These are phyloP conservation scores for Sporothrix euskadiensis DNA, from an alignment of 2,329 filamentous ascomycete genomes.

Conservation along the genomic window DNA sequence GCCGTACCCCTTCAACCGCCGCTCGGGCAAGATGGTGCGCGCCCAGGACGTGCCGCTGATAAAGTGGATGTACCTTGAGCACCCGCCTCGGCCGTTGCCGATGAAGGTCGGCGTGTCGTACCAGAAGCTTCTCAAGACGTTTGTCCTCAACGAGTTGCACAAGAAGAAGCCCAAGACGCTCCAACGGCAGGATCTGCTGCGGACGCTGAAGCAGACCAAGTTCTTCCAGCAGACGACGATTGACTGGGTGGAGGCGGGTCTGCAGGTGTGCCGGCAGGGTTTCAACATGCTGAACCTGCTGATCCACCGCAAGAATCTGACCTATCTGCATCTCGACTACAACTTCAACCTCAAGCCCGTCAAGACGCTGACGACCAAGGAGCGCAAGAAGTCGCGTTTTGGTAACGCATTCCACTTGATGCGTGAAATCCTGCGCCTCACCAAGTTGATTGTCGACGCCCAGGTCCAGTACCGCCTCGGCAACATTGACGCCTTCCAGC, in stretches of 20 bases:
- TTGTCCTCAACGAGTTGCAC: conserved; percentile 93
- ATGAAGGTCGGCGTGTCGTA: conserved; percentile 98
- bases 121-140: conserved; percentile 95
- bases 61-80: conserved; percentile 98
- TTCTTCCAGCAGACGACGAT: conserved; percentile 99
- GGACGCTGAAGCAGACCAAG: conserved; percentile 90
- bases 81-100: conserved; percentile 81
- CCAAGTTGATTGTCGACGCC: conserved; percentile 96
- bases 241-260: conserved; percentile 97
- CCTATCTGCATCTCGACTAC: conserved; percentile 97
- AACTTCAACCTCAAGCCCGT: conserved; percentile 99
- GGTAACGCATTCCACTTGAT: conserved; percentile 99
- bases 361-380: conserved; percentile 97
- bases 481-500: conserved; percentile 98
- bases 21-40: conserved; percentile 93
- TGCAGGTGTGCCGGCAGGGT: conserved; percentile 96
- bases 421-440: conserved; percentile 93
- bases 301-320: conserved; percentile 97
- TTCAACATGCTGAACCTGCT: conserved; percentile 99
- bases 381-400: conserved; percentile 98
- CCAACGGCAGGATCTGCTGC: conserved; percentile 88
- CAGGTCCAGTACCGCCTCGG: conserved; percentile 97
- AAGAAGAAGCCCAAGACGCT: conserved; percentile 94
- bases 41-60: conserved; percentile 95
- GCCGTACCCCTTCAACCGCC: conserved; percentile 89